Evolutionary conservation across 2,329 filamentous ascomycete species (phyloP).

Genomic region (Trichoderma sp.): DNA sequence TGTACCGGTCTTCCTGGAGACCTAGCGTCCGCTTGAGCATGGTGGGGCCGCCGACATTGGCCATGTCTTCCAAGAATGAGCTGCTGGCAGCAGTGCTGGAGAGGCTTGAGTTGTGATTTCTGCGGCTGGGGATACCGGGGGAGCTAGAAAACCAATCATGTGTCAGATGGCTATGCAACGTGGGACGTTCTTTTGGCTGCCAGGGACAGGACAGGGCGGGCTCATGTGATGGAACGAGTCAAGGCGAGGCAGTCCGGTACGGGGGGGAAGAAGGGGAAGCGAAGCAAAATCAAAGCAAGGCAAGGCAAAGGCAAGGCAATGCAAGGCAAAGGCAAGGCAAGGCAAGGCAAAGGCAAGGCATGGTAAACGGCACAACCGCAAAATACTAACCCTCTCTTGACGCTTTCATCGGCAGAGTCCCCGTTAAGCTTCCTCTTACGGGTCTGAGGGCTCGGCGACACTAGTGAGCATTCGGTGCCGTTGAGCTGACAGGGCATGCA

Average conservation of each 20-base stretch:
- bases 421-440: constrained; percentile 76
- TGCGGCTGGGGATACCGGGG: constrained; percentile 49
- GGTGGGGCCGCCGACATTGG: constrained; percentile 64
- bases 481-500: constrained; percentile 77
- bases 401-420: constrained; percentile 57
- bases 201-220: not conserved
- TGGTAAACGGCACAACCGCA: constrained; percentile 11
- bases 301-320: not conserved
- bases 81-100: constrained; percentile 61
- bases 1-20: constrained; percentile 73
- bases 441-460: constrained; percentile 66
- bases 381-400: constrained; percentile 67
- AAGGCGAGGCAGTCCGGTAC: not conserved
- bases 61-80: constrained; percentile 66
- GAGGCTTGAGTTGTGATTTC: constrained; percentile 54
- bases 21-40: constrained; percentile 68
- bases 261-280: not conserved
- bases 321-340: not conserved
- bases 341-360: not conserved
- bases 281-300: not conserved
- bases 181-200: constrained; percentile 20
- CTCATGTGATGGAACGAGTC: not conserved
- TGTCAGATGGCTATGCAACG: constrained; percentile 37
- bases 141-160: constrained; percentile 52
- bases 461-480: constrained; percentile 75